These are phyloP conservation scores for Ganoderma boninense DNA, from an alignment of 1,284 basidiomycete species.

Conservation along the genomic window DNA sequence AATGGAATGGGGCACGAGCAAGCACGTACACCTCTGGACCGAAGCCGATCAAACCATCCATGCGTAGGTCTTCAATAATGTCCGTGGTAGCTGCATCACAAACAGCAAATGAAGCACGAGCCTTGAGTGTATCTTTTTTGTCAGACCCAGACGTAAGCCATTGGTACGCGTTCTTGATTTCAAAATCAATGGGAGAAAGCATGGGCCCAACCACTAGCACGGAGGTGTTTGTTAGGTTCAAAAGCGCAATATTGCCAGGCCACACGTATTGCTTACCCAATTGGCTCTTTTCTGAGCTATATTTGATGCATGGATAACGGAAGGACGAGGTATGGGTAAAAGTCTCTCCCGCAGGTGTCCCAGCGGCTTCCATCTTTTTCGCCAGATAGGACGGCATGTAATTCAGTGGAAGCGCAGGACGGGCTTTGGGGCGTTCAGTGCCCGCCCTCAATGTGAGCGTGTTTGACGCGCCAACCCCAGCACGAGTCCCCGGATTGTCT, in stretches of 20 bases:
- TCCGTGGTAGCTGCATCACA: not conserved
- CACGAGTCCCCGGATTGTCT: not conserved
- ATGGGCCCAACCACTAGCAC: not conserved
- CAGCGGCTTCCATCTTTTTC: not conserved
- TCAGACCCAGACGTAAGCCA: not conserved
- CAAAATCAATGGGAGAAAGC: not conserved
- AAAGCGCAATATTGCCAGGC: not conserved
- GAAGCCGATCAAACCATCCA: not conserved
- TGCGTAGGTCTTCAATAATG: not conserved
- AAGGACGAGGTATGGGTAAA: too few species aligned
- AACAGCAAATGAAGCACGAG: not conserved
- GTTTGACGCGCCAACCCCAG: not conserved
- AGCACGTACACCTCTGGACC: not conserved
- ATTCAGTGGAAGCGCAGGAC: not conserved
- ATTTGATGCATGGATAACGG: too few species aligned
- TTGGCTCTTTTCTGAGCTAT: not conserved
- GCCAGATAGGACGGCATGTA: not conserved
- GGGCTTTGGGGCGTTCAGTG: not conserved
- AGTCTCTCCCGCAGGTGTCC: too few species aligned
- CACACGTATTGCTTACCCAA: not conserved
- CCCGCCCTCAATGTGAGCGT: not conserved
- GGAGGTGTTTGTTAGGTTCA: not conserved
- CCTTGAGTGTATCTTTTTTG: not conserved
- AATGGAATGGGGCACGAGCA: not conserved
- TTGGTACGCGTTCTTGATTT: not conserved